Percentiles rank a stretch among this genome's conserved stretches.
phyloP scores from a whole-genome alignment of 2,329 filamentous ascomycete species.

The Colletotrichum filicis region DNA sequence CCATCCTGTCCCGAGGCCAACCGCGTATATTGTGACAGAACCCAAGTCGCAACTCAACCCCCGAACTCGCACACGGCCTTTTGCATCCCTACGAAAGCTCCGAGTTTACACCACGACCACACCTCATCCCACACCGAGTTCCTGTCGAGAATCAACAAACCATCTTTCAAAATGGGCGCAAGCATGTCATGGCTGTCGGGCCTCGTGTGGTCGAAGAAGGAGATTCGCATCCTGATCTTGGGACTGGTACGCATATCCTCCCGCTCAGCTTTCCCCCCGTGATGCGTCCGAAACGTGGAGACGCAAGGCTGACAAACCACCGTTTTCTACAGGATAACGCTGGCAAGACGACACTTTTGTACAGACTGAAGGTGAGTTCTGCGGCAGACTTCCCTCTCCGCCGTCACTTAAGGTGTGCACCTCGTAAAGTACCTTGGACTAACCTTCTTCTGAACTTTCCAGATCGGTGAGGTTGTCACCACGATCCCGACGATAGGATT shows the following conservation, averaged over 20 bases:
- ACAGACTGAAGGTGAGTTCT: constrained; percentile 84
- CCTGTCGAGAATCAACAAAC: constrained; percentile 25
- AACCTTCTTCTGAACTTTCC: constrained; percentile 34
- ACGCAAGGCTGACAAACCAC: constrained; percentile 26
- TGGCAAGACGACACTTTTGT: constrained; percentile 96
- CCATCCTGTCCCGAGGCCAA: constrained; percentile 27
- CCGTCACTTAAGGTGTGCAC: background rate
- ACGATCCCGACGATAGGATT: constrained; percentile 99
- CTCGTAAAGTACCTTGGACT: constrained; percentile 10
- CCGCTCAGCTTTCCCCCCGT: background rate
- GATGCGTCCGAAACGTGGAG: constrained; percentile 8
- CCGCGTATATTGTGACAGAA: constrained; percentile 22
- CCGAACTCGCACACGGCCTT: constrained; percentile 1
- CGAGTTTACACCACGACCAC: background rate
- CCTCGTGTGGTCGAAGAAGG: constrained; percentile 92
- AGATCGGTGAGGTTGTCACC: constrained; percentile 99
- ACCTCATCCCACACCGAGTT: background rate
- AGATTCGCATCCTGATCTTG: constrained; percentile 95
- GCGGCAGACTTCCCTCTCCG: background rate
- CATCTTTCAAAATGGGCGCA: constrained; percentile 66
- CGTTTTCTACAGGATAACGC: constrained; percentile 82
- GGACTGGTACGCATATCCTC: constrained; percentile 76
- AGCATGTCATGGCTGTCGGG: constrained; percentile 76
- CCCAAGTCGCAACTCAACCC: constrained; percentile 16
- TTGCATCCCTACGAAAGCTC: background rate